Percentiles rank a stretch among this genome's conserved stretches.
These are phyloP conservation scores for Cyclotella sp. DNA, from an alignment of 108 stramenopile genomes.

Conservation along the genomic window DNA sequence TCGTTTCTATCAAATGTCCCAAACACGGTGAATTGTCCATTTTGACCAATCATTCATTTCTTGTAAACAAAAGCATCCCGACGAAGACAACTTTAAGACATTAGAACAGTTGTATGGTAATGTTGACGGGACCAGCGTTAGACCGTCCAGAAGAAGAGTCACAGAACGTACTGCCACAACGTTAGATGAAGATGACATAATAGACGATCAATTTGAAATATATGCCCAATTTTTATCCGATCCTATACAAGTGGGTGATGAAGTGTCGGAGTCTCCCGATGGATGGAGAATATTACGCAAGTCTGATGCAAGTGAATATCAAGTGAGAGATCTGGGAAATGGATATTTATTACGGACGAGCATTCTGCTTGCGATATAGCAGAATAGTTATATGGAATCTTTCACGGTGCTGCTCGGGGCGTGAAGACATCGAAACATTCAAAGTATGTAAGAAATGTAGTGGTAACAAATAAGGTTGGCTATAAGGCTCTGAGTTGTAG, in stretches of 20 bases:
- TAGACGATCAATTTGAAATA: slow-evolving; percentile 35
- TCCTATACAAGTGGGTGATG: slow-evolving; percentile 23
- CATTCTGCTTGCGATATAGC: slow-evolving; percentile 33
- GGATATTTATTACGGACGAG: slow-evolving; percentile 33
- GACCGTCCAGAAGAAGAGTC: neutral
- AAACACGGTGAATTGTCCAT: neutral
- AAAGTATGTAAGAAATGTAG: too few species aligned
- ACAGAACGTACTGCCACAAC: neutral
- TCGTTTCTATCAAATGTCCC: neutral
- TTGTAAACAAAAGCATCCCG: slow-evolving; percentile 41
- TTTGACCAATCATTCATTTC: neutral
- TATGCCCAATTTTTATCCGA: slow-evolving; percentile 36
- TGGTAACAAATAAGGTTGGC: too few species aligned
- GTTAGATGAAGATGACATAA: neutral
- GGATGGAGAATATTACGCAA: slow-evolving; percentile 31
- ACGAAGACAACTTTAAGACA: slow-evolving; percentile 63
- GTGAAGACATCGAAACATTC: too few species aligned
- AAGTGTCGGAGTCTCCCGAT: neutral
- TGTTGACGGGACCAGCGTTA: slow-evolving; percentile 29
- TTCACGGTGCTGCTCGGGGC: too few species aligned
- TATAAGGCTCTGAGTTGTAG: too few species aligned
- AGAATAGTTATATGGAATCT: neutral
- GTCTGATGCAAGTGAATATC: slow-evolving; percentile 23
- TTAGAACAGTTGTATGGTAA: slow-evolving; percentile 75
- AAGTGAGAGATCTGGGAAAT: slow-evolving; percentile 41